Percentiles rank a stretch among this genome's conserved stretches.
Evolutionary conservation across 257 asterid species (phyloP).

Genomic region (Petunia axillaris): DNA sequence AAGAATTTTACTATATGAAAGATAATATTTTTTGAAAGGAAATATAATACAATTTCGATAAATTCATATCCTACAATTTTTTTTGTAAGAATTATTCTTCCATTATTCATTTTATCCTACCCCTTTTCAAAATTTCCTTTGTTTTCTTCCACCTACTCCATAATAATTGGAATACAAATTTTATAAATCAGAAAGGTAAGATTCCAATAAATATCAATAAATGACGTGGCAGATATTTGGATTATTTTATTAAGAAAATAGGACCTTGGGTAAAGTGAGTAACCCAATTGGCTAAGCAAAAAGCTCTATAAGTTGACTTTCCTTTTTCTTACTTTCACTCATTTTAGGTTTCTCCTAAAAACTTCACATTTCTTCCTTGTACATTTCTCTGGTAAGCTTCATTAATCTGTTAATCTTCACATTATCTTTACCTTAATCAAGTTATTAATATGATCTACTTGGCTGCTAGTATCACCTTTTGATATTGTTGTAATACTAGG

Average conservation of each 20-base stretch:
- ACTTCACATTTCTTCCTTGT: neutral
- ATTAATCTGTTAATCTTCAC: neutral
- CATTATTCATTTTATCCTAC: no score
- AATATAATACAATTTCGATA: no score
- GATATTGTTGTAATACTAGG: neutral
- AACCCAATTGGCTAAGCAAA: slow-evolving; percentile 23
- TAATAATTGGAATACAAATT: no score
- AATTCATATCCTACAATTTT: no score
- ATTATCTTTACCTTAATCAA: neutral
- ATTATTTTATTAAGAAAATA: neutral
- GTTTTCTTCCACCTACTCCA: no score
- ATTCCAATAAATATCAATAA: neutral
- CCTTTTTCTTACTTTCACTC: neutral
- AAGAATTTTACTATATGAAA: no score
- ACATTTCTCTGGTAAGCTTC: slow-evolving; percentile 12
- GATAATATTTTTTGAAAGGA: no score
- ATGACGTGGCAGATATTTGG: neutral
- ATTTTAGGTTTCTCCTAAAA: neutral
- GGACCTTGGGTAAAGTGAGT: neutral
- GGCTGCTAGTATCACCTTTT: neutral
- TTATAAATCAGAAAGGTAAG: neutral
- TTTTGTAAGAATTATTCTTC: no score
- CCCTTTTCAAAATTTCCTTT: no score
- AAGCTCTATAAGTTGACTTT: slow-evolving; percentile 17
- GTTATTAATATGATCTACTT: neutral